Percentiles rank a stretch among this genome's conserved stretches.
These are phyloP conservation scores for Ceratopteris richardii DNA, from an alignment of 75 land plant species.

Conservation along the genomic window DNA sequence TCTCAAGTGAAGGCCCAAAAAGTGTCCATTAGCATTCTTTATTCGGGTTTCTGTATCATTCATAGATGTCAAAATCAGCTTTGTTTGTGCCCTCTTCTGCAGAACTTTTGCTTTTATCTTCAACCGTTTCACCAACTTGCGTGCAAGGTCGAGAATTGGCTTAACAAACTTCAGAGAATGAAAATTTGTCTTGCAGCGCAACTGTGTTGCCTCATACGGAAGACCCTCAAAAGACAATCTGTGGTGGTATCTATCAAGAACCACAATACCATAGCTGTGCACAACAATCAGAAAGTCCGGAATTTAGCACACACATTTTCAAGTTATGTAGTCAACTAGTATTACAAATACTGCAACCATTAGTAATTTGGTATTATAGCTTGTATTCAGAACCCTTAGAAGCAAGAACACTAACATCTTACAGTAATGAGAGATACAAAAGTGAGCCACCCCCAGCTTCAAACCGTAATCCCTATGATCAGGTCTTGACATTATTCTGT, in stretches of 20 bases:
- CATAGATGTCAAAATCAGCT: background rate
- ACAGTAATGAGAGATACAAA: no score
- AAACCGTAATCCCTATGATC: no score
- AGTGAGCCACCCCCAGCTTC: no score
- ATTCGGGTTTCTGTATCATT: background rate
- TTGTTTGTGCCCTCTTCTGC: background rate
- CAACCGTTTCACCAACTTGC: conserved; percentile 13
- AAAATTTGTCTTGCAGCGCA: conserved; percentile 26
- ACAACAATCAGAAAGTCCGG: background rate
- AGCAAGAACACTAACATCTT: no score
- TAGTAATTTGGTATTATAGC: no score
- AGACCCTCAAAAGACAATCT: conserved; percentile 28
- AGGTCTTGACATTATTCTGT: no score
- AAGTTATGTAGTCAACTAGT: no score
- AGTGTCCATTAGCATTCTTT: conserved; percentile 8
- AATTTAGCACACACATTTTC: conserved; percentile 1
- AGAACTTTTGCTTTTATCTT: conserved; percentile 13
- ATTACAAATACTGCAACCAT: no score
- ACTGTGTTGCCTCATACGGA: conserved; percentile 16
- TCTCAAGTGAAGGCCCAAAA: conserved; percentile 27
- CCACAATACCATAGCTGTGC: conserved; percentile 7
- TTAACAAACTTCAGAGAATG: conserved; percentile 20
- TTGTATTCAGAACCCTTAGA: no score
- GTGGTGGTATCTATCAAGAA: conserved; percentile 24
- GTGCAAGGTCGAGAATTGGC: conserved; percentile 21